phyloP scores from a whole-genome alignment of 2,329 filamentous ascomycete genomes.

The Trichoderma pleuroti region DNA sequence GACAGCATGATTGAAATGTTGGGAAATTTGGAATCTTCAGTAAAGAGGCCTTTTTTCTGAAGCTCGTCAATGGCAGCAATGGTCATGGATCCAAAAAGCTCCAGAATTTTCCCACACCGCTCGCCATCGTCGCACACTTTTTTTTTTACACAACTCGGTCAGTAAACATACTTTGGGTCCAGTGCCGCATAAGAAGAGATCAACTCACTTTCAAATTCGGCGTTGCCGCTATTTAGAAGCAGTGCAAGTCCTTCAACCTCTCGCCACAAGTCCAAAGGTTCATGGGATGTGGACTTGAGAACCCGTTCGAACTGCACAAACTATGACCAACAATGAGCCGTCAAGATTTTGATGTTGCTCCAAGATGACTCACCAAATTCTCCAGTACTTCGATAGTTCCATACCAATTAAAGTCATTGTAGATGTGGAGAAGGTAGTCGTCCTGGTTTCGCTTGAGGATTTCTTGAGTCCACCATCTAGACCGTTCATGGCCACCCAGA shows the following conservation, averaged over 20 bases:
- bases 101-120: not conserved
- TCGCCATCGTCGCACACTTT: conserved; percentile 17
- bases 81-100: conserved; percentile 21
- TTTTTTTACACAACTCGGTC: not conserved
- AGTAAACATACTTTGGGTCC: not conserved
- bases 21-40: conserved; percentile 20
- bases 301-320: conserved; percentile 35
- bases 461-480: conserved; percentile 24
- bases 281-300: conserved; percentile 12
- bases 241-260: conserved; percentile 26
- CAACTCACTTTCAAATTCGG: conserved; percentile 19
- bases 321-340: not conserved
- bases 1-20: conserved; percentile 22
- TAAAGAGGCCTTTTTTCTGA: conserved; percentile 19
- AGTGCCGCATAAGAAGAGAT: not conserved
- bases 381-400: conserved; percentile 42
- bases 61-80: conserved; percentile 21
- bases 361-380: conserved; percentile 31
- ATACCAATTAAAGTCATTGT: conserved; percentile 40
- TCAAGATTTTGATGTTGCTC: not conserved
- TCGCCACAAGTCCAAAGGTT: conserved; percentile 24
- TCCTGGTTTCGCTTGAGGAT: conserved; percentile 32
- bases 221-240: not conserved
- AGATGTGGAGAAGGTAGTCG: conserved; percentile 40
- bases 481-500: conserved; percentile 20